These are phyloP conservation scores for Dioscorea alata DNA, from an alignment of 106 monocot species.

Conservation along the genomic window DNA sequence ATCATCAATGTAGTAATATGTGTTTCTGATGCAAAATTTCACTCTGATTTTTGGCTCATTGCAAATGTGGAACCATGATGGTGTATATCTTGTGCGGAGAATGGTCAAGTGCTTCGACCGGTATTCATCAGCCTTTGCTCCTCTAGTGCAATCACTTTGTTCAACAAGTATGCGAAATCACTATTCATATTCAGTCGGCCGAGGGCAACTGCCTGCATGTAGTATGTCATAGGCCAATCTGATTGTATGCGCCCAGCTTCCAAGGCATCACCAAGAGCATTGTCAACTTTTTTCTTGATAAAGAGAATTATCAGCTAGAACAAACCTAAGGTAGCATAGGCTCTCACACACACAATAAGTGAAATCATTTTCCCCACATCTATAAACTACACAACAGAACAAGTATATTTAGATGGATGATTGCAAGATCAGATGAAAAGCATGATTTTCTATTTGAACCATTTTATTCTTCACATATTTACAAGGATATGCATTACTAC, in stretches of 20 bases:
- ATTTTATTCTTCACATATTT: too few relatives aligned
- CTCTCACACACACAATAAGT: slow-evolving; percentile 57
- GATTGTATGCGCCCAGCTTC: slow-evolving; percentile 53
- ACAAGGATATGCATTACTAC: too few relatives aligned
- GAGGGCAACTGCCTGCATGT: slow-evolving; percentile 64
- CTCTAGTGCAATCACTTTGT: slow-evolving; percentile 45
- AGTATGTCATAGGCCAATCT: slow-evolving; percentile 68
- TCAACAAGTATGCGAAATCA: slow-evolving; percentile 56
- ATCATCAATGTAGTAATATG: too few relatives aligned
- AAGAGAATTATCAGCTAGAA: slow-evolving; percentile 50
- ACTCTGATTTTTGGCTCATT: too few relatives aligned
- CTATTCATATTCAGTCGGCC: slow-evolving; percentile 53
- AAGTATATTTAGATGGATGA: too few relatives aligned
- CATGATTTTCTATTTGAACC: too few relatives aligned
- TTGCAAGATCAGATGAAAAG: too few relatives aligned
- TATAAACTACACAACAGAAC: slow-evolving; percentile 23
- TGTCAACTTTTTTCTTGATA: slow-evolving; percentile 47
- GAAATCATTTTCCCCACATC: slow-evolving; percentile 66
- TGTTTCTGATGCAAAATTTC: too few relatives aligned
- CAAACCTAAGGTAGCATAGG: slow-evolving; percentile 58
- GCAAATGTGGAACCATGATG: too few relatives aligned
- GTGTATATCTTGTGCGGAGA: too few relatives aligned
- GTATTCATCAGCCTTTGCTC: slow-evolving; percentile 34
- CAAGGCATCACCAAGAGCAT: slow-evolving; percentile 61
- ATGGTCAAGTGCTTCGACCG: too few relatives aligned